phyloP scores from a whole-genome alignment of 2,329 filamentous ascomycete genomes.

The Aschersonia sp. region DNA sequence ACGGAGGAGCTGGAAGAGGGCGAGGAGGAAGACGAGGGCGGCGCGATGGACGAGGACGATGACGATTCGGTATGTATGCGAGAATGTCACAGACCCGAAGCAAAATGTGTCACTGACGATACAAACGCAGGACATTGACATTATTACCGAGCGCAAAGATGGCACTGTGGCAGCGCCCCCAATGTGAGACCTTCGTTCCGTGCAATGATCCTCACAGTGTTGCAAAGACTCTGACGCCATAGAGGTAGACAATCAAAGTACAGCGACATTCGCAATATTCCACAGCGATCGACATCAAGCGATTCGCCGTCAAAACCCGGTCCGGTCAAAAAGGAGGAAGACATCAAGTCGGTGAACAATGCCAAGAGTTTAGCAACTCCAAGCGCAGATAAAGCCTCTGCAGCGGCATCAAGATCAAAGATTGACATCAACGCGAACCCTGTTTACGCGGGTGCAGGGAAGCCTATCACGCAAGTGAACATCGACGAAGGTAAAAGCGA shows the following conservation, averaged over 20 bases:
- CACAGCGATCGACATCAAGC: constrained; percentile 40
- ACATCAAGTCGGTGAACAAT: constrained; percentile 15
- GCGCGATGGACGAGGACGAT: constrained; percentile 45
- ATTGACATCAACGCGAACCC: constrained; percentile 78
- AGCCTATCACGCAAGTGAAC: constrained; percentile 63
- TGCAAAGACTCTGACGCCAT: background rate
- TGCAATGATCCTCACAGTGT: background rate
- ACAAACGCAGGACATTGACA: constrained; percentile 44
- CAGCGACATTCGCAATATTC: constrained; percentile 51
- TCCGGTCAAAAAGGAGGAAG: constrained; percentile 30
- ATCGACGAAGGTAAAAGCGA: constrained; percentile 46
- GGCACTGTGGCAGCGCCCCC: constrained; percentile 44
- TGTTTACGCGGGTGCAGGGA: constrained; percentile 62
- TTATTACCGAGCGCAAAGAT: constrained; percentile 53
- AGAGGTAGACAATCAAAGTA: constrained; percentile 40
- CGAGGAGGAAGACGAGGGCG: constrained; percentile 48
- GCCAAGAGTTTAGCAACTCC: constrained; percentile 17
- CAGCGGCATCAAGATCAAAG: constrained; percentile 63
- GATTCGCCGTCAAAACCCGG: constrained; percentile 32
- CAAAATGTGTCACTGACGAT: background rate
- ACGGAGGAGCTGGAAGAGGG: constrained; percentile 47
- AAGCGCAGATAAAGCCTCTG: constrained; percentile 39
- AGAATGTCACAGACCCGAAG: background rate
- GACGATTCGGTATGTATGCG: constrained; percentile 24
- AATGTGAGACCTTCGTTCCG: constrained; percentile 25